These are phyloP conservation scores for Kurtzmaniella fragi DNA, from an alignment of 805 yeast genomes.

Conservation along the genomic window DNA sequence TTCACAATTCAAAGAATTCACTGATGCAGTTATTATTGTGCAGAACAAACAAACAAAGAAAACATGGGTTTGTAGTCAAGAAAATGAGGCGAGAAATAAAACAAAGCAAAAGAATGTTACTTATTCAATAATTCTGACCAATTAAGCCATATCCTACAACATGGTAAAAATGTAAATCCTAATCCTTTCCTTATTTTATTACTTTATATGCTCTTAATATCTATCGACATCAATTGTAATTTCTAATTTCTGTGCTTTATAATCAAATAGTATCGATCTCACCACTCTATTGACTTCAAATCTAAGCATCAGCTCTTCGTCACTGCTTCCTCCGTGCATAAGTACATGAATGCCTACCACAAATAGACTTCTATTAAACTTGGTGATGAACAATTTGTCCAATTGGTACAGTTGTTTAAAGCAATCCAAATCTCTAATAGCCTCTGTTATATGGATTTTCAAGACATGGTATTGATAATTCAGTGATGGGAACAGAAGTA, in stretches of 20 bases:
- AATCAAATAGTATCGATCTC: slow-evolving; percentile 23
- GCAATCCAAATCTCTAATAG: slow-evolving; percentile 43
- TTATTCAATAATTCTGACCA: too few species aligned
- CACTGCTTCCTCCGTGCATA: slow-evolving; percentile 68
- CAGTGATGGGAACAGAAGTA: slow-evolving; percentile 49
- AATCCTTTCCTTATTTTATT: background rate
- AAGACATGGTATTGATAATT: slow-evolving; percentile 33
- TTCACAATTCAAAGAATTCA: too few species aligned
- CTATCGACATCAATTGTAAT: slow-evolving; percentile 31
- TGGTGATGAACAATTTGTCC: slow-evolving; percentile 48
- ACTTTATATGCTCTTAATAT: slow-evolving; percentile 3
- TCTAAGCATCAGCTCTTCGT: slow-evolving; percentile 57
- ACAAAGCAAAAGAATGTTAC: too few species aligned
- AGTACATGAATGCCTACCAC: slow-evolving; percentile 50
- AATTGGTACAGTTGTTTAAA: slow-evolving; percentile 49
- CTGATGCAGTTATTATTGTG: too few species aligned
- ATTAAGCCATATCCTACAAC: too few species aligned
- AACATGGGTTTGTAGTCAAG: too few species aligned
- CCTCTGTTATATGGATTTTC: slow-evolving; percentile 36
- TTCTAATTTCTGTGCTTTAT: slow-evolving; percentile 22
- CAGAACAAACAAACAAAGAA: too few species aligned
- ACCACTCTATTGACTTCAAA: slow-evolving; percentile 44
- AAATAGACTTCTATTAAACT: slow-evolving; percentile 57
- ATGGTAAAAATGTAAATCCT: too few species aligned
- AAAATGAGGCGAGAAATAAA: too few species aligned